phyloP scores from a whole-genome alignment of 1,284 basidiomycete species.

The Leccinum pallidistipes region DNA sequence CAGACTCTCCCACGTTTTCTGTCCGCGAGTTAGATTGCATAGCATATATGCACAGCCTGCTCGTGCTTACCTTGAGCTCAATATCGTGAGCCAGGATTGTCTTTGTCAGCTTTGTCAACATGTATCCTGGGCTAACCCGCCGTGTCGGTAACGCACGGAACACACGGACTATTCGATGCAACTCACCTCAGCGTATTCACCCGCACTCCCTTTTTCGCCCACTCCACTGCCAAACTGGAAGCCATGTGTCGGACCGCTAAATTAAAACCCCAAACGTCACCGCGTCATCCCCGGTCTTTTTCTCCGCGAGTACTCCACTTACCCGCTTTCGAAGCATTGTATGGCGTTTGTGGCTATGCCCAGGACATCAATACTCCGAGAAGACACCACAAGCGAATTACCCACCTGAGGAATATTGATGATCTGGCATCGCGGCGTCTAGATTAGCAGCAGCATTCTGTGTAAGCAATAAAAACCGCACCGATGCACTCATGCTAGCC shows the following conservation, averaged over 20 bases:
- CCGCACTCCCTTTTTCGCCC: constrained; percentile 83
- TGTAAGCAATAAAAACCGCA: constrained; percentile 10
- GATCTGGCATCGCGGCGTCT: constrained; percentile 50
- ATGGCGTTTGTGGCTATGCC: constrained; percentile 85
- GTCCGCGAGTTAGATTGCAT: constrained; percentile 15
- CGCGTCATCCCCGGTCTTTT: background rate
- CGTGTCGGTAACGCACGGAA: constrained; percentile 3
- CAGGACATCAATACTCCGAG: background rate
- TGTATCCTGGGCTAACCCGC: constrained; percentile 75
- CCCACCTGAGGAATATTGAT: constrained; percentile 80
- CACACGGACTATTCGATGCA: background rate
- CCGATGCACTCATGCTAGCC: constrained; percentile 82
- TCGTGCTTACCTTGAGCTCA: constrained; percentile 61
- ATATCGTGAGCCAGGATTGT: constrained; percentile 73
- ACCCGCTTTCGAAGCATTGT: constrained; percentile 94
- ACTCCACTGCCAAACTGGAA: constrained; percentile 83
- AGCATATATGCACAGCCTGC: background rate
- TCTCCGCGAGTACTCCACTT: constrained; percentile 17
- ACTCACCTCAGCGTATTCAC: constrained; percentile 76
- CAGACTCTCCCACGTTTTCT: constrained; percentile 87
- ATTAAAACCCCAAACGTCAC: constrained; percentile 12
- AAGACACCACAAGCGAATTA: background rate
- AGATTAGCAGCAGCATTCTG: constrained; percentile 12
- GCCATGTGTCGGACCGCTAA: constrained; percentile 88
- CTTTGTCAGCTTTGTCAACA: constrained; percentile 85